Percentiles rank a stretch among this genome's conserved stretches.
Evolutionary conservation across 2,329 filamentous ascomycete species (phyloP).

Genomic region (Lasiodiplodia hormozganensis): DNA sequence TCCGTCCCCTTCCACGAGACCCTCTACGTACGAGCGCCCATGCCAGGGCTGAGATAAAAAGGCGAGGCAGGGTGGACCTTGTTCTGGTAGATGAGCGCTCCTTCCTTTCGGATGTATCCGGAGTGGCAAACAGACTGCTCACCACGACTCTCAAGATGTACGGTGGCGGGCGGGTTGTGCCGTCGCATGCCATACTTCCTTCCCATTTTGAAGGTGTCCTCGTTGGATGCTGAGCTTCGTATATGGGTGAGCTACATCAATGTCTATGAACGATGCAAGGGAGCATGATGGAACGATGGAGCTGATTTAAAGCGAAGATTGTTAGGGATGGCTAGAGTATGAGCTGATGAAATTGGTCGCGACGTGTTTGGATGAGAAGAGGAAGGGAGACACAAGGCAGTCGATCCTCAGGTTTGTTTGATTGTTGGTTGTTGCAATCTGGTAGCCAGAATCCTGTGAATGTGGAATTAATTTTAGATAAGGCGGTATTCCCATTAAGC

Average conservation of each 20-base stretch:
- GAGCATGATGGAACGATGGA: neutral
- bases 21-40: neutral
- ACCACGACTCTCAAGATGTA: slow-evolving; percentile 4
- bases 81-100: neutral
- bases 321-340: neutral
- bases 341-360: neutral
- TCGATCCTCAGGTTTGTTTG: too few species aligned
- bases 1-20: neutral
- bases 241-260: neutral
- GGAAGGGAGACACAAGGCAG: neutral
- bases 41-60: neutral
- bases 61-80: neutral
- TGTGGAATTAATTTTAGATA: too few species aligned
- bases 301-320: neutral
- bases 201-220: neutral
- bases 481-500: too few species aligned
- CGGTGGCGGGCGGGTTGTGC: neutral
- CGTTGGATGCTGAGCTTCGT: neutral
- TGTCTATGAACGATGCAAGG: neutral
- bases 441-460: too few species aligned
- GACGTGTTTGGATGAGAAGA: neutral
- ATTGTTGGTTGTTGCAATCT: too few species aligned
- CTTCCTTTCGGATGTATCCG: neutral
- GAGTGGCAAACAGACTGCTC: too few species aligned
- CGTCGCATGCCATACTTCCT: neutral